Percentiles rank a stretch among this genome's conserved stretches.
These are phyloP conservation scores for Rhodamnia rubescens DNA, from an alignment of 345 rosid species.

Conservation along the genomic window DNA sequence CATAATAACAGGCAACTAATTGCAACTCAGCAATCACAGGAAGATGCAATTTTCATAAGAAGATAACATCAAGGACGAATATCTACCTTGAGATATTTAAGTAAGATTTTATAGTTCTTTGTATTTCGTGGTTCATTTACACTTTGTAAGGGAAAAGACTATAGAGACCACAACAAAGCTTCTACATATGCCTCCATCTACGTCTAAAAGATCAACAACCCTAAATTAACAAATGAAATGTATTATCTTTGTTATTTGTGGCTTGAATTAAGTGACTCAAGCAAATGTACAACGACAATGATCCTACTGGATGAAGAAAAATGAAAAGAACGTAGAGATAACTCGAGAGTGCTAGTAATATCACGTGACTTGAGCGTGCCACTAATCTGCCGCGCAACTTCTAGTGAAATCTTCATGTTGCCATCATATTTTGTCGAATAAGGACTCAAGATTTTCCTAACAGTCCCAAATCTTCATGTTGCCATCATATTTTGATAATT, in stretches of 20 bases:
- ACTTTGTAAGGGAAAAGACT: no score
- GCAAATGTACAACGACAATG: no score
- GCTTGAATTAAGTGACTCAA: neutral
- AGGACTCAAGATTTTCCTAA: neutral
- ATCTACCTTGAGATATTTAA: neutral
- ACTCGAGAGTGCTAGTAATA: neutral
- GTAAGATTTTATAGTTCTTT: no score
- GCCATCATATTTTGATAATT: no score
- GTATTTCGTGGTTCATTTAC: no score
- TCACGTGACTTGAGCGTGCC: neutral
- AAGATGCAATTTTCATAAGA: neutral
- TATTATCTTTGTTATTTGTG: neutral
- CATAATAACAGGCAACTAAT: neutral
- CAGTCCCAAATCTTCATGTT: rapidly evolving
- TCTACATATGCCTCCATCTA: neutral
- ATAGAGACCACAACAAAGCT: neutral
- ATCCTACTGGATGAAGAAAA: no score
- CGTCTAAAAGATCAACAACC: neutral
- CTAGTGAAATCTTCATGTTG: neutral
- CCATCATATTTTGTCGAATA: neutral
- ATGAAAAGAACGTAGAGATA: neutral
- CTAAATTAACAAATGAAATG: no score
- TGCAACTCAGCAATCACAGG: neutral
- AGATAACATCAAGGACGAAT: neutral
- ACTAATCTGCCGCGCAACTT: neutral